Evolutionary conservation across 352 stramenopile species (phyloP).

Genomic region (Globisporangium barbulae): DNA sequence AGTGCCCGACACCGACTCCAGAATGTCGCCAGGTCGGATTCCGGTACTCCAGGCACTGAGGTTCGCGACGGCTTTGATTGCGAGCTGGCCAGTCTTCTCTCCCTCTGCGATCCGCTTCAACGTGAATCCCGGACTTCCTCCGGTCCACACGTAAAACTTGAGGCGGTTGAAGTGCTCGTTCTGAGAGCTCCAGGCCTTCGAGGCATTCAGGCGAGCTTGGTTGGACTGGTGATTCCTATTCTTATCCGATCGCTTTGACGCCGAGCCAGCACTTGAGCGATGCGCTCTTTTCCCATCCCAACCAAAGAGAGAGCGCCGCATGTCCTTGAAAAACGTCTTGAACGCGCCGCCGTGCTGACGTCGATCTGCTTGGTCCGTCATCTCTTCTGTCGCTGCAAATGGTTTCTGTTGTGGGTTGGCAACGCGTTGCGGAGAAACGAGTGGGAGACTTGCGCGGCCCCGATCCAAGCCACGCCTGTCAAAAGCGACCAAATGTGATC

Average conservation of each 20-base stretch:
- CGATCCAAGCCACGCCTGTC: background rate
- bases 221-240: background rate
- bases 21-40: slow-evolving; percentile 49
- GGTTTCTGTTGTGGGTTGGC: background rate
- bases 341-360: background rate
- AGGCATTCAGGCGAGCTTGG: background rate
- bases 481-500: background rate
- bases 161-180: slow-evolving; percentile 32
- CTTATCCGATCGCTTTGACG: background rate
- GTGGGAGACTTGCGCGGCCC: background rate
- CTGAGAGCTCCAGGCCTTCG: slow-evolving; percentile 23
- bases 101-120: slow-evolving; percentile 19
- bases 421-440: background rate
- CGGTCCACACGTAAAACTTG: slow-evolving; percentile 49
- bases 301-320: slow-evolving; percentile 16
- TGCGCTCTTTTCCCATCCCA: background rate
- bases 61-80: slow-evolving; percentile 28
- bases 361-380: background rate
- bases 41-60: slow-evolving; percentile 40
- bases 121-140: slow-evolving; percentile 27
- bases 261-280: background rate
- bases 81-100: slow-evolving; percentile 16
- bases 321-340: slow-evolving; percentile 15
- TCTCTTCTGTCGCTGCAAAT: background rate
- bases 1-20: slow-evolving; percentile 44